Conservation (phyloP, 2,329 filamentous ascomycete genomes). For the Venturia carpophila region DNA sequence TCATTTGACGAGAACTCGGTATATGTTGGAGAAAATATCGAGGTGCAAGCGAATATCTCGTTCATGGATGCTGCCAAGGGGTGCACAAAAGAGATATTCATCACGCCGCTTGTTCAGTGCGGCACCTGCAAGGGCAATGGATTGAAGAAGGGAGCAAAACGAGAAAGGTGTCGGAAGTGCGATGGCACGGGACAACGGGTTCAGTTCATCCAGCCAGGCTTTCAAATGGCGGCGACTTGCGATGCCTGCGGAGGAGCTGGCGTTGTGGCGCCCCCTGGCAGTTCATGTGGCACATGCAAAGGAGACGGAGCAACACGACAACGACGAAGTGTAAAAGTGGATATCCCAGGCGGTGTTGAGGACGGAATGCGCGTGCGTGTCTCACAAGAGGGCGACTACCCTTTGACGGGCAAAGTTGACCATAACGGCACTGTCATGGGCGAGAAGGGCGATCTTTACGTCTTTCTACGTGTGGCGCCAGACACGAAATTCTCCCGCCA, state of each 20-base stretch:
- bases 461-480: conserved; percentile 79
- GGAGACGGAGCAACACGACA: conserved; percentile 82
- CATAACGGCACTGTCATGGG: conserved; percentile 29
- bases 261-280: conserved; percentile 64
- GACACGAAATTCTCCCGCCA: conserved; percentile 83
- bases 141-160: conserved; percentile 70
- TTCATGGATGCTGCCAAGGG: conserved; percentile 97
- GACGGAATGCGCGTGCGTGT: conserved; percentile 90
- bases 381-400: conserved; percentile 78
- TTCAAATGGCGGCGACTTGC: conserved; percentile 93
- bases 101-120: conserved; percentile 75
- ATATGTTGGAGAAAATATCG: conserved; percentile 90
- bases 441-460: conserved; percentile 76
- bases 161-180: conserved; percentile 67
- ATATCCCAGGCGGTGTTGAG: conserved; percentile 92
- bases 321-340: conserved; percentile 72
- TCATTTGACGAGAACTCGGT: conserved; percentile 65
- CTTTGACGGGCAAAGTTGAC: conserved; percentile 62
- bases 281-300: conserved; percentile 69
- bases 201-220: conserved; percentile 83
- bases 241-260: conserved; percentile 72
- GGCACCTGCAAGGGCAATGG: conserved; percentile 77
- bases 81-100: conserved; percentile 74
- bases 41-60: conserved; percentile 84
- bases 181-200: conserved; percentile 80